Evolutionary conservation across 2,329 filamentous ascomycete genomes (phyloP), one percentile per base, ranked within the genome.

Genomic region (Colletotrichum tofieldiae): DNA sequence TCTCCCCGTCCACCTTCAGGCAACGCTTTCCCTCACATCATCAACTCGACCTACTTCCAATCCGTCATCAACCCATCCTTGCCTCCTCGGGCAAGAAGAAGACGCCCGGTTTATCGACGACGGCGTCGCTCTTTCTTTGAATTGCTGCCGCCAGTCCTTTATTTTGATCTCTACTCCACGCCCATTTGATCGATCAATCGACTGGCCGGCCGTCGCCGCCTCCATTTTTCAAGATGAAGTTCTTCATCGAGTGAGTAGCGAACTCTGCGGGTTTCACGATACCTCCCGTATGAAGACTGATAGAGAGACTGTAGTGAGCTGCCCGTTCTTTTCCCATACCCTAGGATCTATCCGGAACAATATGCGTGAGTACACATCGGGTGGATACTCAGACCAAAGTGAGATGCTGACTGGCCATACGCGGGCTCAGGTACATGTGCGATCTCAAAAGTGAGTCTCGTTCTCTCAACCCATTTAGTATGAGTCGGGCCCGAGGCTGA

Each of bases 301-400:
- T 32, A n/a, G 23, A 29, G 47, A 49, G 16, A 14, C 18, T 20
- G 54, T 66, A 90, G 88, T 77, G 87, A 90, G 69, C 80, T 90
- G 29, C 87, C 87, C 56, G 83, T 90, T 63, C 83, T 90, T 75
- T 90, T 90, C 75, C 88, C 88, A 26, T 90, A 90, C 67, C 88
- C 88, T 43, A 84, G 86, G 77, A 90, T 90, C 77, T 90, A 90
- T 76, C 87, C 87, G 81, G 87, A 89, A 77, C 87, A 89, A 87
- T 89, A 88, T 87, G 86, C 86, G 84, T 86, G 73, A 81, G 84
- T 82, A 58, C n/a, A 58, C n/a, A 39, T 37, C 7, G 56, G 75
- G 54, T 76, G 52, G 26, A 35, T 58, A 29, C 18, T 6, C 29
- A 56, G 20, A 23, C 26, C 20, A 37, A n/a, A 23, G 29, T 54